phyloP scores from a whole-genome alignment of 2,329 filamentous ascomycete genomes.

The Cercospora sesami region DNA sequence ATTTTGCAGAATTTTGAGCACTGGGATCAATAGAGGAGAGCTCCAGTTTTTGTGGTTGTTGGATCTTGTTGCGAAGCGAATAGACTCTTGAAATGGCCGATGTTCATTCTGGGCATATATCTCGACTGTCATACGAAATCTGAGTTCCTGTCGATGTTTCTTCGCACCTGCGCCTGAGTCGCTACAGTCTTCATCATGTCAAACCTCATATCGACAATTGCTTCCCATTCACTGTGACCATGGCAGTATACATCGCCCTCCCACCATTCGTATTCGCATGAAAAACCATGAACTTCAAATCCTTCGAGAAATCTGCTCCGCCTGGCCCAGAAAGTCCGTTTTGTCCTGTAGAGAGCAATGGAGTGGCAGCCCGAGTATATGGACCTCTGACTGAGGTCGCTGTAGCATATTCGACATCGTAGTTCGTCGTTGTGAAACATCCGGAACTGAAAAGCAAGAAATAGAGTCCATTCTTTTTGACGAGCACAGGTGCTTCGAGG shows the following conservation, averaged over 20 bases:
- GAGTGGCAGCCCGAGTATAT: constrained; percentile 32
- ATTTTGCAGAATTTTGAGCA: constrained; percentile 60
- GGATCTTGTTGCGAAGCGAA: background rate
- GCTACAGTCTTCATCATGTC: background rate
- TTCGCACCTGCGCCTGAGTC: background rate
- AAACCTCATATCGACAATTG: constrained; percentile 4
- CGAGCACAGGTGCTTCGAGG: constrained; percentile 38
- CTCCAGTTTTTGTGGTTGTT: background rate
- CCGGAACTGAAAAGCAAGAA: constrained; percentile 43
- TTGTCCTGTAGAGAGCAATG: constrained; percentile 35
- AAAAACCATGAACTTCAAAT: constrained; percentile 37
- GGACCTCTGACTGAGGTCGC: constrained; percentile 36
- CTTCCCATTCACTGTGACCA: constrained; percentile 7
- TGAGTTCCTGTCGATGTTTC: background rate
- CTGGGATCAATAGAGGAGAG: constrained; percentile 26
- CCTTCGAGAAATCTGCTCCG: constrained; percentile 35
- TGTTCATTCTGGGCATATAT: background rate
- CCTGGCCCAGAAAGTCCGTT: constrained; percentile 37
- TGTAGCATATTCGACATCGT: constrained; percentile 40
- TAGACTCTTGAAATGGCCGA: background rate
- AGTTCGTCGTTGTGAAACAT: constrained; percentile 35
- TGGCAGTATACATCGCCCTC: constrained; percentile 28
- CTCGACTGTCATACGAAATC: background rate
- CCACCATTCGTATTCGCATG: constrained; percentile 34
- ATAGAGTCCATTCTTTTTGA: constrained; percentile 34